These are phyloP conservation scores for Aspergillus leporis DNA, from an alignment of 495 filamentous ascomycete genomes.

Conservation along the genomic window DNA sequence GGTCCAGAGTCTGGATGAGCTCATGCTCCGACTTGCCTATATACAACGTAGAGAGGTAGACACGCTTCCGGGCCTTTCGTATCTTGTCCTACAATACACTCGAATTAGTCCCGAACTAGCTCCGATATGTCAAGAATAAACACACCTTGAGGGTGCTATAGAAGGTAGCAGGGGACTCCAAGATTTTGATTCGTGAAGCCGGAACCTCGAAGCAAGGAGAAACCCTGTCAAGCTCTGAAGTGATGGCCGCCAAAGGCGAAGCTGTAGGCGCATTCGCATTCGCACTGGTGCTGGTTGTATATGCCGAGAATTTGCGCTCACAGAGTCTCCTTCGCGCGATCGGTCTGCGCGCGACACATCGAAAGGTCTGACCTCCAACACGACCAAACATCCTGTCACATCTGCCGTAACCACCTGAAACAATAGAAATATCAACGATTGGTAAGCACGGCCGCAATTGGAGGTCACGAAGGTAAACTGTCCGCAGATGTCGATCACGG, in stretches of 20 bases:
- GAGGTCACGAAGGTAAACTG: background rate
- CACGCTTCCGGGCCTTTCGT: conserved; percentile 67
- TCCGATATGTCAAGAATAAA: background rate
- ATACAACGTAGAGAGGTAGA: conserved; percentile 94
- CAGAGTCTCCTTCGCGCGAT: conserved; percentile 32
- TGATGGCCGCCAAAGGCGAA: conserved; percentile 57
- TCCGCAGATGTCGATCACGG: background rate
- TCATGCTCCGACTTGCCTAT: conserved; percentile 94
- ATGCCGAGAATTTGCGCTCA: conserved; percentile 44
- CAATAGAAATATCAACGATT: background rate
- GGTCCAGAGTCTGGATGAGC: conserved; percentile 74
- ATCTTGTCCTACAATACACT: conserved; percentile 66
- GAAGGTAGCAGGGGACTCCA: conserved; percentile 80
- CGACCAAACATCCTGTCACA: conserved; percentile 40
- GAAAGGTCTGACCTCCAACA: conserved; percentile 40
- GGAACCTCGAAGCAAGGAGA: conserved; percentile 85
- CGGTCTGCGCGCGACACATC: conserved; percentile 35
- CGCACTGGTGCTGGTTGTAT: conserved; percentile 24
- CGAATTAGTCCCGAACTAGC: conserved; percentile 17
- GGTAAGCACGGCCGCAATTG: background rate
- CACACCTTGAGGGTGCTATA: conserved; percentile 83
- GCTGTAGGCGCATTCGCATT: conserved; percentile 28
- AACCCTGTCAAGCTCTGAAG: conserved; percentile 80
- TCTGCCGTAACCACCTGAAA: background rate
- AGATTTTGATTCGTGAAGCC: conserved; percentile 75